Evolutionary conservation across 345 rosid genomes (phyloP), one percentile per base, ranked within the genome.

Genomic region (Lenwebbia sp.): DNA sequence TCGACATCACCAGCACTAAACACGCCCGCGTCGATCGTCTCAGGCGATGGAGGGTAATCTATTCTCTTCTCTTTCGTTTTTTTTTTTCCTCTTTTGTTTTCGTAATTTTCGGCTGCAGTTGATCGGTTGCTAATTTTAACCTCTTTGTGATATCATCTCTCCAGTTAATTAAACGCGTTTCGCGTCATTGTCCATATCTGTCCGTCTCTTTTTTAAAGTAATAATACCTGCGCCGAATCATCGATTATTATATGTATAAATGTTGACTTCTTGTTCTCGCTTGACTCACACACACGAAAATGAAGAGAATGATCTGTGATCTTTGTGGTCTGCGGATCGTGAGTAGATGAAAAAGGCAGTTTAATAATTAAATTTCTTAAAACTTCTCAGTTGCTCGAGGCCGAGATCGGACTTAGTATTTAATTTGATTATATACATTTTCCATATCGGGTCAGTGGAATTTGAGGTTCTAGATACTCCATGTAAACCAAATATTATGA

Each of bases 31-130:
- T 87, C 65, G 93, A 93, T 25, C 93, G 94, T 50, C 93, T 98
- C 85, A 91, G 91, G 86, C 93, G 96, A 12, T 98, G 99, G 99
- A 93, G 99, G 92, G 99, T 98, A 92, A 70, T 25, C 82, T 51
- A 74, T 86, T 25, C 85, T 60, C 52, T 49, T 86, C 75, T 86
- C 56, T 51, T 9, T 30, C 22, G 47, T 44, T 44, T 44, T 44
- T 44, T 44, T 44, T 44, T 44, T 23, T 7, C 28, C 55, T 51
- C 12, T 14, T 4, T 11, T 1, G 21, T 84, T 2, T 28, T 30
- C n/a, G 2, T 56, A 0, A 3, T 84, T 54, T 22, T 22, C 26
- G 26, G 57, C 57, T 54, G 10, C 57, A 21, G 11, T 54, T 54
- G 57, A 54, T 54, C 9, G 57, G 10, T 54, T 21, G 57, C 26